Conservation (phyloP, 2,329 filamentous ascomycete genomes). For the Cladosporium sp. region DNA sequence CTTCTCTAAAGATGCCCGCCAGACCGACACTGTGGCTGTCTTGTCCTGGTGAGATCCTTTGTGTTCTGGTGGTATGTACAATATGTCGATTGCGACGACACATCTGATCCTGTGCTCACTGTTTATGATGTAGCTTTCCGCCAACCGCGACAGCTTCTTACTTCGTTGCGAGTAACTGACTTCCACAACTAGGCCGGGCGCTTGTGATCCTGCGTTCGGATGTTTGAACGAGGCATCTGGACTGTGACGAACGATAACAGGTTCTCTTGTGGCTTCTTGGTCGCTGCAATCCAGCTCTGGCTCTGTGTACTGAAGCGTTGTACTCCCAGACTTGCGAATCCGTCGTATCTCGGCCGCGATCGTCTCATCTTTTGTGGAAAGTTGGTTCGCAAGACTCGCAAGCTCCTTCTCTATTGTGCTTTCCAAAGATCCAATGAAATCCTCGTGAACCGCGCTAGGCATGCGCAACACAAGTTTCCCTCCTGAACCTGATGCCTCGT, state of each 20-base stretch:
- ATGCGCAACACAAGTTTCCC: background rate
- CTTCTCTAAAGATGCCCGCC: constrained; percentile 29
- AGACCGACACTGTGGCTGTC: constrained; percentile 34
- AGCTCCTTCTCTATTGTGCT: background rate
- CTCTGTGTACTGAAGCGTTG: background rate
- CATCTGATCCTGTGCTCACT: constrained; percentile 32
- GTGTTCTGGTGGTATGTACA: constrained; percentile 26
- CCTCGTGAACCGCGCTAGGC: background rate
- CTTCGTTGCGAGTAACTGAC: constrained; percentile 37
- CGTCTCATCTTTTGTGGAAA: background rate
- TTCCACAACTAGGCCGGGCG: constrained; percentile 30
- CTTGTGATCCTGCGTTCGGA: background rate
- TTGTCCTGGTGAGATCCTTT: constrained; percentile 19
- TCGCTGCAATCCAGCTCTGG: background rate
- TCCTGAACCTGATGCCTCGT: background rate
- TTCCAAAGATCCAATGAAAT: background rate
- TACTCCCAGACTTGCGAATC: background rate
- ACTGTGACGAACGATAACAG: background rate
- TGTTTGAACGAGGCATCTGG: background rate
- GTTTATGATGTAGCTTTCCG: constrained; percentile 38
- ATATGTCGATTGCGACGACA: constrained; percentile 38
- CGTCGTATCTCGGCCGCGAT: background rate
- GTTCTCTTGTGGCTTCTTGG: background rate
- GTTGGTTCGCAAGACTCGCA: background rate
- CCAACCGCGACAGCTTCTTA: constrained; percentile 31